These are phyloP conservation scores for Gyrodon lividus DNA, from an alignment of 768 basidiomycete genomes.

Conservation along the genomic window DNA sequence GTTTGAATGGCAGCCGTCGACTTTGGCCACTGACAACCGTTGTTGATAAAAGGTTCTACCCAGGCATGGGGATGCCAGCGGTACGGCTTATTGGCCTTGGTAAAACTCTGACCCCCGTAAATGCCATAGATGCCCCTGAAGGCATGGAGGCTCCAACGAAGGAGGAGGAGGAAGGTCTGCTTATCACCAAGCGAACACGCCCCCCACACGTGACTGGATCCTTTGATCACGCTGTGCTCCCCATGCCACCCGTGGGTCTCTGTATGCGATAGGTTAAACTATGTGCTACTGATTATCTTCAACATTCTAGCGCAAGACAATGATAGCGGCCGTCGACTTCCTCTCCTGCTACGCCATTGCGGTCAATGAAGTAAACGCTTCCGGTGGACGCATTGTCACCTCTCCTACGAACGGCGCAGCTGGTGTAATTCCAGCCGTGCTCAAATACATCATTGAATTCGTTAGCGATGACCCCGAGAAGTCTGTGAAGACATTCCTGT, in stretches of 20 bases:
- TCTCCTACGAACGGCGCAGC: constrained; percentile 93
- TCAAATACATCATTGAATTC: constrained; percentile 92
- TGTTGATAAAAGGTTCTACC: constrained; percentile 46
- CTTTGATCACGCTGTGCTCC: constrained; percentile 75
- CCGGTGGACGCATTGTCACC: constrained; percentile 92
- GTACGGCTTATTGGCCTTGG: constrained; percentile 37
- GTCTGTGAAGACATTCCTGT: constrained; percentile 82
- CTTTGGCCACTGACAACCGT: constrained; percentile 18
- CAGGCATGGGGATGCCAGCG: constrained; percentile 40
- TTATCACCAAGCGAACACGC: constrained; percentile 14
- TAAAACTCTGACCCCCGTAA: constrained; percentile 12
- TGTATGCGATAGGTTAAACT: constrained; percentile 2
- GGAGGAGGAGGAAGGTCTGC: constrained; percentile 4
- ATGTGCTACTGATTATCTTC: not conserved
- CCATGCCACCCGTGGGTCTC: constrained; percentile 74
- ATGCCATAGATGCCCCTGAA: constrained; percentile 27
- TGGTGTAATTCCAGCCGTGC: constrained; percentile 88
- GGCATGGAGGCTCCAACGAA: not conserved
- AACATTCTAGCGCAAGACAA: constrained; percentile 63
- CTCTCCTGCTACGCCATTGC: constrained; percentile 92
- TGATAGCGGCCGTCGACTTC: constrained; percentile 92
- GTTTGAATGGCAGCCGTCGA: constrained; percentile 8
- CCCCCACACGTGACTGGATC: constrained; percentile 62
- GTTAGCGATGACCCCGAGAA: constrained; percentile 89
- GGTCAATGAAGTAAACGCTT: constrained; percentile 93